Percentiles rank a stretch among this genome's conserved stretches.
Conservation (phyloP, 192 early-diverging fungal genomes). For the Coemansia aciculifera region DNA sequence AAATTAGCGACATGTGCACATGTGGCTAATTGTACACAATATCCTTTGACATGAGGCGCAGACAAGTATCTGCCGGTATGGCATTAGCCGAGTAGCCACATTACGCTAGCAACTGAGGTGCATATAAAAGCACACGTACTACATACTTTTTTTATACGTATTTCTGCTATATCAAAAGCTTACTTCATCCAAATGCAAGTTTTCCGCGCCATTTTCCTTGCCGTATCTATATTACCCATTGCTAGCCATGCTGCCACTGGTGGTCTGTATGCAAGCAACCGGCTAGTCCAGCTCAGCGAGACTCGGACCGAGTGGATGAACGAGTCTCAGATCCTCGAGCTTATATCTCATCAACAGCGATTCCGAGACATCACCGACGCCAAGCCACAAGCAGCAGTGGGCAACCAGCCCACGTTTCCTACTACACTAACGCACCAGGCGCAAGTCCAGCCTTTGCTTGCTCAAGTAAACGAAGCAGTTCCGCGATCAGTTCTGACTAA, state of each 20-base stretch:
- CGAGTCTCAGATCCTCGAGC: slow-evolving; percentile 4
- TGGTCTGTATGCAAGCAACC: not conserved
- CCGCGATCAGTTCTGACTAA: slow-evolving; percentile 66
- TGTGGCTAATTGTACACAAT: not conserved
- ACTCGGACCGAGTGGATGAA: slow-evolving; percentile 10
- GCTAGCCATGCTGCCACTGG: not conserved
- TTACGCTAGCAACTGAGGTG: not conserved
- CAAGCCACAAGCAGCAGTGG: not conserved
- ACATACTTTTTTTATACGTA: not conserved
- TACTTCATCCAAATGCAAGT: not conserved
- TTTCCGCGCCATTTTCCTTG: not conserved
- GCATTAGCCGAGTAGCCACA: not conserved
- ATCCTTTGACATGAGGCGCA: not conserved
- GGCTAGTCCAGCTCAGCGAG: slow-evolving; percentile 14
- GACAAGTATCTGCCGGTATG: not conserved
- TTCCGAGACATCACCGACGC: slow-evolving; percentile 31
- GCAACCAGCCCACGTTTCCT: slow-evolving; percentile 7
- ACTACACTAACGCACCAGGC: slow-evolving; percentile 53
- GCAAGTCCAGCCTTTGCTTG: slow-evolving; percentile 60
- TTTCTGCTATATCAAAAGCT: not conserved
- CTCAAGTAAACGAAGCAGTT: slow-evolving; percentile 56
- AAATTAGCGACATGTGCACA: not conserved
- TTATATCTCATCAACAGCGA: not conserved
- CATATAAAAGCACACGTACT: not conserved
- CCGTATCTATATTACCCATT: not conserved